Evolutionary conservation across 305 asterid genomes (phyloP).

Genomic region (Fraxinus greggii): DNA sequence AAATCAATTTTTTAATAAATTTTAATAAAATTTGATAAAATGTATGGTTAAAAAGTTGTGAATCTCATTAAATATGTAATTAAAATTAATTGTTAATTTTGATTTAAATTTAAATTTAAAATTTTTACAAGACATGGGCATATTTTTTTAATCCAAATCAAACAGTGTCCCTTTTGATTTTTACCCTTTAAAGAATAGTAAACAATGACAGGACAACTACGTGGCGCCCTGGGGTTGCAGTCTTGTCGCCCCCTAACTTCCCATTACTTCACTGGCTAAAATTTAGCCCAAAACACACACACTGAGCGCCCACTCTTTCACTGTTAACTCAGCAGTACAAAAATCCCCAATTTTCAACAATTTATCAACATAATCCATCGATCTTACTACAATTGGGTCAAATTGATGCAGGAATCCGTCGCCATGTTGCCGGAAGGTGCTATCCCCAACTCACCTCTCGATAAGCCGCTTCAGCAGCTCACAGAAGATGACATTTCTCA

Average conservation of each 20-base stretch:
- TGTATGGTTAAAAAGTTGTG: no score
- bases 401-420: conserved; percentile 45
- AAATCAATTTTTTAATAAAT: no score
- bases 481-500: conserved; percentile 98
- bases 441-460: conserved; percentile 60
- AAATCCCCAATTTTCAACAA: conserved; percentile 19
- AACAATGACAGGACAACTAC: conserved; percentile 24
- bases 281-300: conserved; percentile 19
- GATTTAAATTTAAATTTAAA: background rate
- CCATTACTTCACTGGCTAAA: conserved; percentile 10
- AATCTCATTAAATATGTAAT: no score
- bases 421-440: conserved; percentile 55
- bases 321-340: conserved; percentile 19
- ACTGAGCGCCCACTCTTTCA: conserved; percentile 23
- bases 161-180: background rate
- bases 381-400: conserved; percentile 31
- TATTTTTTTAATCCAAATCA: background rate
- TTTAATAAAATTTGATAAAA: no score
- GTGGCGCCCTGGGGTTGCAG: conserved; percentile 77
- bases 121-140: background rate
- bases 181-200: background rate
- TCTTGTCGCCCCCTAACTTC: conserved; percentile 34
- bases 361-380: conserved; percentile 25
- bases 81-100: no score
- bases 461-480: conserved; percentile 78